These are phyloP conservation scores for Apophysomyces elegans DNA, from an alignment of 371 early-diverging fungal species.

Conservation along the genomic window DNA sequence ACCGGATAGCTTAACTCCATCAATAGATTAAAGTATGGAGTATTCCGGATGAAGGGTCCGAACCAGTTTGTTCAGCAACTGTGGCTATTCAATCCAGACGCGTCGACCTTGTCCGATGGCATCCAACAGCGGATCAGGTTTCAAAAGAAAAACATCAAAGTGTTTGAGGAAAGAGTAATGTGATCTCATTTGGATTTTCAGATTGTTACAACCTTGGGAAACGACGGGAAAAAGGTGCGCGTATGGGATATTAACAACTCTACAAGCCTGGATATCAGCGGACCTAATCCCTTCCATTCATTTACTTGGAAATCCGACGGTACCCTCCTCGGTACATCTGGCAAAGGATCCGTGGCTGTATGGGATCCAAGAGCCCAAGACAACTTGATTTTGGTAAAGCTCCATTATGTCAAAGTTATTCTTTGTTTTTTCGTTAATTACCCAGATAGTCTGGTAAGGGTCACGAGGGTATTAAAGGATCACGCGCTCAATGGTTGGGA, in stretches of 20 bases:
- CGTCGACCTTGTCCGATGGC: conserved; percentile 55
- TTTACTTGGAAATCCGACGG: conserved; percentile 73
- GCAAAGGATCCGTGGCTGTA: conserved; percentile 56
- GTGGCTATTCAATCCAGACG: conserved; percentile 41
- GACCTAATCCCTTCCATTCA: conserved; percentile 46
- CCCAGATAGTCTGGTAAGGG: conserved; percentile 45
- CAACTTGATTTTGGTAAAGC: conserved; percentile 24
- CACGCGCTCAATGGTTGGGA: conserved; percentile 72
- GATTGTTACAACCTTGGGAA: conserved; percentile 39
- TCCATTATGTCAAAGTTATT: neutral
- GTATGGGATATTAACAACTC: conserved; percentile 68
- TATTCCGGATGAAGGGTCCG: conserved; percentile 24
- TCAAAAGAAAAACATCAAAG: neutral
- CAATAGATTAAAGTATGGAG: conserved; percentile 44
- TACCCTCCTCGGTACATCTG: conserved; percentile 56
- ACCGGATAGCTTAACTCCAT: neutral
- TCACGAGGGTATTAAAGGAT: conserved; percentile 69
- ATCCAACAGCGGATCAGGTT: conserved; percentile 62
- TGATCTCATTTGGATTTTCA: conserved; percentile 9
- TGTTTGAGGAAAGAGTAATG: neutral
- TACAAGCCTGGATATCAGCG: conserved; percentile 13
- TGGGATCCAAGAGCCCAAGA: conserved; percentile 65
- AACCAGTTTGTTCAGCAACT: conserved; percentile 18
- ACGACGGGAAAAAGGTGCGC: conserved; percentile 58
- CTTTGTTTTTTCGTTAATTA: neutral